Base-by-base conservation (phyloP, 2,329 filamentous ascomycete genomes). In the Emydomyces testavorans region DNA sequence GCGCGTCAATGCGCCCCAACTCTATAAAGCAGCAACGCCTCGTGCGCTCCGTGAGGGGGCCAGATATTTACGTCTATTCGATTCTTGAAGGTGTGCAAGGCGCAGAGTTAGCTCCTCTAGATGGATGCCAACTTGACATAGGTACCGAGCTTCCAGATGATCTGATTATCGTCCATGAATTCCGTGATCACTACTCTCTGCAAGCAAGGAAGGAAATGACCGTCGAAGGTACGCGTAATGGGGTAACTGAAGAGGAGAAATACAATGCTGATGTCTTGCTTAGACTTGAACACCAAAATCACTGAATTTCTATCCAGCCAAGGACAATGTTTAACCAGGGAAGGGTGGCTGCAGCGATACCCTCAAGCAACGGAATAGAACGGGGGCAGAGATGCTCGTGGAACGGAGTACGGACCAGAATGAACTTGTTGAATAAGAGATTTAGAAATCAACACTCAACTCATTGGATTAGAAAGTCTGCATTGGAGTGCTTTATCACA, bases 161-260 rank as follows among this genome's bases (percentile, higher is more conserved):
- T 51, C 51, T 57, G 0, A 57, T 57, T 38, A 42, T 57, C 8
- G 56, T 57, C n/a, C 56, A 57, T 47, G 54, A 57, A 41, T 57
- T 58, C 41, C 15, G 35, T 2, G 54, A 57, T 36, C 54, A 58
- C 44, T 58, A 56, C 36, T 57, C 54, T 15, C 39, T 56, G 32
- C 57, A 54, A 46, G 54, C 49, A 23, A 52, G 26, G 38, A 51
- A 35, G 29, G 54, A 48, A 50, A 59, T 53, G 54, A 53, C 40
- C 15, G 44, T 54, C 16, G 50, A 52, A 38, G 53, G 51, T 44
- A 29, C 31, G 40, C 34, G n/a, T n/a, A n/a, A n/a, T n/a, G n/a
- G n/a, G n/a, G n/a, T n/a, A n/a, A n/a, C 11, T 32, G 23, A 38
- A 42, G 15, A 15, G 20, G 20, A 18, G 8, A 32, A 42, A 31